A percentile compares a stretch with the other conserved stretches of the same genome.
Conservation (phyloP, 371 early-diverging fungal species). For the Mortierella sp. region DNA sequence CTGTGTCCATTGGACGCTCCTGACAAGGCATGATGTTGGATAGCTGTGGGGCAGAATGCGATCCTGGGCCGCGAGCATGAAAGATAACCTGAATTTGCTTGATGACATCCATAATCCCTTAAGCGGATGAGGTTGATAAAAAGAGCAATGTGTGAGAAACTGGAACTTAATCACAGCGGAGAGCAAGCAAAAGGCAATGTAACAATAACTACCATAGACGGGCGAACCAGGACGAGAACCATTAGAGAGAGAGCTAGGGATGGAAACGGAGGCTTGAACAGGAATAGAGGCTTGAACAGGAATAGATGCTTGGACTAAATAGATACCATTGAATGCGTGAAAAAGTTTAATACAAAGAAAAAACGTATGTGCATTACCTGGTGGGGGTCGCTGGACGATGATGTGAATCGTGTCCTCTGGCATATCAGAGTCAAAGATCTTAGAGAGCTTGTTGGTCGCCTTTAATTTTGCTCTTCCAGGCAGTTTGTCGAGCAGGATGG, state of each 20-base stretch:
- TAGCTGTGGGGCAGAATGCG: slow-evolving; percentile 4
- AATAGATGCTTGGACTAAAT: background rate
- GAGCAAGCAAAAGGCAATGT: background rate
- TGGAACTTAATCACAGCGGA: background rate
- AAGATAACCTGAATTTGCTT: slow-evolving; percentile 15
- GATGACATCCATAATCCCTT: slow-evolving; percentile 16
- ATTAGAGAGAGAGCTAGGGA: slow-evolving; percentile 3
- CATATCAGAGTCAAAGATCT: background rate
- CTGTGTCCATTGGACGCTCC: slow-evolving; percentile 17
- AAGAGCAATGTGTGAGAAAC: background rate
- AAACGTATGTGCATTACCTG: slow-evolving; percentile 19
- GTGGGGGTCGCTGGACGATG: slow-evolving; percentile 29
- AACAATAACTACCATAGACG: slow-evolving; percentile 2
- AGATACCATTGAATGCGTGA: background rate
- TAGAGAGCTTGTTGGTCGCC: background rate
- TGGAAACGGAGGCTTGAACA: background rate
- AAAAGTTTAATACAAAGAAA: background rate
- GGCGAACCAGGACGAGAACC: slow-evolving; percentile 1
- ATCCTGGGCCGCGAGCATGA: slow-evolving; percentile 3
- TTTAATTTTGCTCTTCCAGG: background rate
- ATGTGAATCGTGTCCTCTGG: slow-evolving; percentile 12
- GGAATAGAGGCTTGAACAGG: background rate
- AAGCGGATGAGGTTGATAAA: background rate
- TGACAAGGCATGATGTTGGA: slow-evolving; percentile 15
- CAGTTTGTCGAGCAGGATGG: background rate